Percentiles rank a stretch among this genome's conserved stretches.
phyloP scores from a whole-genome alignment of 441 rosid species.

The Adansonia gregorii region DNA sequence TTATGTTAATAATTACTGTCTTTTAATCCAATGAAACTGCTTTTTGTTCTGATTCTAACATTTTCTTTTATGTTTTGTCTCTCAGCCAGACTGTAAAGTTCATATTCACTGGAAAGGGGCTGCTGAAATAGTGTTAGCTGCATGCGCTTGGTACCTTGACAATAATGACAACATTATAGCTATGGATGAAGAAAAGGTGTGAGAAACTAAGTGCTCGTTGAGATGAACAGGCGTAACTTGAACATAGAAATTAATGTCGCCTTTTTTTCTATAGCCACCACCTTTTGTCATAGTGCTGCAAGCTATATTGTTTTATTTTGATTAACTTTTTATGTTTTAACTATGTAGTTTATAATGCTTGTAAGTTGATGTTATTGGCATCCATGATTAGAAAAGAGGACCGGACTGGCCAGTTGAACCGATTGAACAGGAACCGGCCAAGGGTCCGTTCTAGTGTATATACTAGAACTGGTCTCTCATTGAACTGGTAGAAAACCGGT shows the following conservation, averaged over 20 bases:
- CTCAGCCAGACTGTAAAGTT: conserved; percentile 79
- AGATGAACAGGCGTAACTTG: neutral
- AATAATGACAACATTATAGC: conserved; percentile 44
- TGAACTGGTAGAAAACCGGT: too few relatives aligned
- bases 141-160: conserved; percentile 56
- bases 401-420: too few relatives aligned
- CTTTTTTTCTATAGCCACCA: neutral
- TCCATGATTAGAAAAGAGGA: too few relatives aligned
- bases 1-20: neutral
- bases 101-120: conserved; percentile 99
- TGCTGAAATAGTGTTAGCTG: conserved; percentile 87
- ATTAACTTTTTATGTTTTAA: neutral
- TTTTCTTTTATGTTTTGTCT: conserved; percentile 27
- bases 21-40: neutral
- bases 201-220: conserved; percentile 22
- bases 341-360: neutral
- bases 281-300: neutral
- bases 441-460: too few relatives aligned
- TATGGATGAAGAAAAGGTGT: conserved; percentile 73
- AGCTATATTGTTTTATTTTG: neutral
- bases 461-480: too few relatives aligned
- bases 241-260: too few relatives aligned
- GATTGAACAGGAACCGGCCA: too few relatives aligned
- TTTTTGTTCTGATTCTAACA: neutral
- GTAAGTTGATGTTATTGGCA: neutral